These are phyloP conservation scores for Cotoneaster glaucophyllus DNA, from an alignment of 306 rosid species.

Conservation along the genomic window DNA sequence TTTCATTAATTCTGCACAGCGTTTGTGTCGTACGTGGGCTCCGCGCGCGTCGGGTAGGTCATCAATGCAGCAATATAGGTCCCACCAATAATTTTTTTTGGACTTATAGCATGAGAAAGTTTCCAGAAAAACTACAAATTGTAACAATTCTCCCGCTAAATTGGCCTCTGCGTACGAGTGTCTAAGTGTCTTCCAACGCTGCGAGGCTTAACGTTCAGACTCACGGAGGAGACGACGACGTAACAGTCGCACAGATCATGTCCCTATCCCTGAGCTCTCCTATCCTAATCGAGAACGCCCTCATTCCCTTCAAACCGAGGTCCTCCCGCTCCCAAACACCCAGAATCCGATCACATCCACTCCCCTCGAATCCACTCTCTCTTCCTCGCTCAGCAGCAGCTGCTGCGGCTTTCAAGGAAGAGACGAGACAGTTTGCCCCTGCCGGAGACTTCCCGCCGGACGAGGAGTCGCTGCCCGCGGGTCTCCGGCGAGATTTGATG, in stretches of 20 bases:
- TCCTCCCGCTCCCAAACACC: neutral
- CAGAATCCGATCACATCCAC: neutral
- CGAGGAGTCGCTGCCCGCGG: slow-evolving; percentile 34
- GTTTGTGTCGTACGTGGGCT: no score
- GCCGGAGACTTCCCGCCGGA: neutral
- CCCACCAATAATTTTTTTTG: no score
- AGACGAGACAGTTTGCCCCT: neutral
- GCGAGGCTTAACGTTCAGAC: neutral
- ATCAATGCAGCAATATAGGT: no score
- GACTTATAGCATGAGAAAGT: no score
- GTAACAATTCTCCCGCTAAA: no score
- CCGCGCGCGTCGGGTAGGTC: no score
- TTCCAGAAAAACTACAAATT: no score
- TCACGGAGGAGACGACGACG: neutral
- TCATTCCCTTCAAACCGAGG: neutral
- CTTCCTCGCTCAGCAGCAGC: slow-evolving; percentile 1
- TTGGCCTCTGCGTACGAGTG: neutral
- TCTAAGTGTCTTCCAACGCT: neutral
- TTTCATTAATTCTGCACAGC: no score
- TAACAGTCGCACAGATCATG: neutral
- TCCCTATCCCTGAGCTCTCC: slow-evolving; percentile 21
- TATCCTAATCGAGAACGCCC: slow-evolving; percentile 17
- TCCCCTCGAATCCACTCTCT: slow-evolving; percentile 1
- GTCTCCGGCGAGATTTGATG: slow-evolving; percentile 47
- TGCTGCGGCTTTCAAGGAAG: neutral